A percentile compares a stretch with the other conserved stretches of the same genome.
phyloP scores from a whole-genome alignment of 306 rosid species.

The Dalbergia oliveri region DNA sequence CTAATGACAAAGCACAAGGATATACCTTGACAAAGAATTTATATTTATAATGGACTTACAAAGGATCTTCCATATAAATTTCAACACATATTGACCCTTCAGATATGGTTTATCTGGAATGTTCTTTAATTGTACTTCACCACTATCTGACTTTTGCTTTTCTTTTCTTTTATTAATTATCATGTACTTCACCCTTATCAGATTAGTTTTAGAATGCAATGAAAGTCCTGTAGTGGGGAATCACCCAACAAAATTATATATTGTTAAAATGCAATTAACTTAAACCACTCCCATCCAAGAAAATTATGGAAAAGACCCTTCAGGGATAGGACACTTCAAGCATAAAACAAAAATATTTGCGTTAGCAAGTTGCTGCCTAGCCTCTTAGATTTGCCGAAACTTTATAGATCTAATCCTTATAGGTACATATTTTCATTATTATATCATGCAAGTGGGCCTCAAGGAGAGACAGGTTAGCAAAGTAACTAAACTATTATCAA shows the following conservation, averaged over 20 bases:
- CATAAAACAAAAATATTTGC: conserved; percentile 48
- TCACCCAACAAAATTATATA: conserved; percentile 50
- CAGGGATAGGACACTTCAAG: conserved; percentile 20
- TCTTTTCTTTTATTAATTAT: conserved; percentile 39
- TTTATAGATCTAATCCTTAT: conserved; percentile 58
- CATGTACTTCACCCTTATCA: conserved; percentile 58
- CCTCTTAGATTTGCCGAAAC: conserved; percentile 60
- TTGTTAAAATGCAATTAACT: conserved; percentile 31
- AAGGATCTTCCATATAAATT: conserved; percentile 42
- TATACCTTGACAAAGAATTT: conserved; percentile 28
- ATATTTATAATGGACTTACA: conserved; percentile 25
- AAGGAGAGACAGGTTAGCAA: conserved; percentile 40
- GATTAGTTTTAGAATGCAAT: conserved; percentile 50
- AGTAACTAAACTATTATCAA: conserved; percentile 34
- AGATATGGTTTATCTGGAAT: conserved; percentile 36
- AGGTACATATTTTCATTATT: conserved; percentile 38
- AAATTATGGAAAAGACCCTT: not conserved
- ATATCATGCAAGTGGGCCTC: conserved; percentile 58
- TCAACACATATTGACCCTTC: conserved; percentile 45
- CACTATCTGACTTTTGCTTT: conserved; percentile 40
- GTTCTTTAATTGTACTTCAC: conserved; percentile 54
- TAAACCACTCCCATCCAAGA: conserved; percentile 17
- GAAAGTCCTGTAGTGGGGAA: conserved; percentile 63
- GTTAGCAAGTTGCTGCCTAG: conserved; percentile 57
- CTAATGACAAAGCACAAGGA: conserved; percentile 29